Conservation (phyloP, 2,329 filamentous ascomycete genomes). For the Sordariomycetes sp. region DNA sequence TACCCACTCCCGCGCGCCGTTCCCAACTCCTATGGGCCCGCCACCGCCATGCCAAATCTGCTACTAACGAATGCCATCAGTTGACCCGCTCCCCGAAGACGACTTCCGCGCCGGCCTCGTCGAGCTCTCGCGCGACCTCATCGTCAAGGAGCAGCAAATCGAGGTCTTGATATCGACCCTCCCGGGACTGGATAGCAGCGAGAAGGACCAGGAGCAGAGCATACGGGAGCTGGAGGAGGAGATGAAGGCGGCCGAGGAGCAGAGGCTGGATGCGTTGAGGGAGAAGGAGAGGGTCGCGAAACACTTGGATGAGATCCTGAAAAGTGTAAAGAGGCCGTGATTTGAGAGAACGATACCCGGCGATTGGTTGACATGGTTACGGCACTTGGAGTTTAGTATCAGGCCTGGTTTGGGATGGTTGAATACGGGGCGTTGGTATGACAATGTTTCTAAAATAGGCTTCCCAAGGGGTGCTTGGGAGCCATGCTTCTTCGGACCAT, state of each 20-base stretch:
- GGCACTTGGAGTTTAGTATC: background rate
- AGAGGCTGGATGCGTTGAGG: constrained; percentile 51
- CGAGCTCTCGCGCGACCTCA: constrained; percentile 66
- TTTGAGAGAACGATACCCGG: background rate
- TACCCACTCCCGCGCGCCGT: background rate
- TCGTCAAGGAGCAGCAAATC: constrained; percentile 75
- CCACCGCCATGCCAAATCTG: background rate
- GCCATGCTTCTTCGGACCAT: background rate
- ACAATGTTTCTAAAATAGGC: background rate
- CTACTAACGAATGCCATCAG: constrained; percentile 20
- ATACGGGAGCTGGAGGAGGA: constrained; percentile 57
- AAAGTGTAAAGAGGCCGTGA: constrained; percentile 37
- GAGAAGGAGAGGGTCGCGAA: constrained; percentile 52
- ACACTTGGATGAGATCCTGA: constrained; percentile 50
- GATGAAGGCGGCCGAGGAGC: constrained; percentile 49
- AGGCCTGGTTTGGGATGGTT: background rate
- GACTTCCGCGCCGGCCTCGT: constrained; percentile 57
- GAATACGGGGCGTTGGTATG: background rate
- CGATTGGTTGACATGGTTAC: background rate
- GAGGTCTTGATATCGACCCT: constrained; percentile 65
- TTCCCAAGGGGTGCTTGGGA: background rate
- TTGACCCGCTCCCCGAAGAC: constrained; percentile 51
- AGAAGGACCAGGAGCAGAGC: constrained; percentile 61
- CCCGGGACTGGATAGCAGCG: constrained; percentile 68
- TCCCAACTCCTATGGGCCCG: background rate